A percentile compares a stretch with the other conserved stretches of the same genome.
Conservation (phyloP, 148 eudicot species). For the Suaeda aralocaspica region DNA sequence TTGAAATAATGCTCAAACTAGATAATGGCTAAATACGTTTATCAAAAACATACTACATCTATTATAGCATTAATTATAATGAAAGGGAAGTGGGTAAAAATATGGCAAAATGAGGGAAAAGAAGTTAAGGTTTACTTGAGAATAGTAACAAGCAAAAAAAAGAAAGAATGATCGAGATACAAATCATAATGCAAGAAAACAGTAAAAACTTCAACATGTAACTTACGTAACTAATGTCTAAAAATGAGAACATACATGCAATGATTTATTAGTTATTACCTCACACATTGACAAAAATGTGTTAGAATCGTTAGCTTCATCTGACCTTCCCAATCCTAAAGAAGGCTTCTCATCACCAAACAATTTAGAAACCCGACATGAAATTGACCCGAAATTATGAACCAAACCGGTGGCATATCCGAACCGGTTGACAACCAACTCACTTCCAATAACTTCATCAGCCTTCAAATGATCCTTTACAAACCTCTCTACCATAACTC, state of each 20-base stretch:
- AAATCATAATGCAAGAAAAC: no score
- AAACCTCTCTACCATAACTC: constrained; percentile 82
- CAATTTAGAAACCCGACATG: constrained; percentile 33
- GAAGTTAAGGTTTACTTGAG: no score
- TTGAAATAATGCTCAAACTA: neutral
- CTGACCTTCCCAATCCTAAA: constrained; percentile 49
- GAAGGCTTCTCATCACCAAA: constrained; percentile 55
- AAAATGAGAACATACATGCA: neutral
- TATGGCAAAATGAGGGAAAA: no score
- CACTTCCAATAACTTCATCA: constrained; percentile 74
- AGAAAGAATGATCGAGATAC: no score
- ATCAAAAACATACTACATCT: no score
- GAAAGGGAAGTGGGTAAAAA: no score
- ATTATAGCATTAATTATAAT: no score
- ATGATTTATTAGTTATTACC: constrained; percentile 28
- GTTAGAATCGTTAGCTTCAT: constrained; percentile 7
- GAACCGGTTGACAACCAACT: constrained; percentile 51
- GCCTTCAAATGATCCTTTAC: constrained; percentile 78
- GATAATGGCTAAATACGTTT: neutral
- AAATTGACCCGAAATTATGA: constrained; percentile 30
- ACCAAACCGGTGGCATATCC: constrained; percentile 73
- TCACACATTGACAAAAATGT: constrained; percentile 52
- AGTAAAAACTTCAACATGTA: no score
- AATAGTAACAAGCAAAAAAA: no score
- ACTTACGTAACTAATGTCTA: no score